phyloP scores from a whole-genome alignment of 371 early-diverging fungal species.

The Circinella minor region DNA sequence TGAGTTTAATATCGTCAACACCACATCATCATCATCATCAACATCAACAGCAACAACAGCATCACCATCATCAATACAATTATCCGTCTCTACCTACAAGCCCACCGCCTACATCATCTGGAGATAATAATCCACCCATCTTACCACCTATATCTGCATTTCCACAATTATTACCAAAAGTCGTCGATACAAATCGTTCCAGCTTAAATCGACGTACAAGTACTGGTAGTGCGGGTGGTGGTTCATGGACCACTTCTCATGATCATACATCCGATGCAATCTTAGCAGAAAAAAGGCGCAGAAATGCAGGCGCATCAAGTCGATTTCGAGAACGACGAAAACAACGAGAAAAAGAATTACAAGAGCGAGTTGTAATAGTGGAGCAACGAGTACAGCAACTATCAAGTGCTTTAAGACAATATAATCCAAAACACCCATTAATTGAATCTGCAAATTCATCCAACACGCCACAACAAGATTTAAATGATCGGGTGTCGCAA shows the following conservation, averaged over 20 bases:
- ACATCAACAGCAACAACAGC: background rate
- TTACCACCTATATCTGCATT: constrained; percentile 26
- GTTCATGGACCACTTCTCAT: constrained; percentile 8
- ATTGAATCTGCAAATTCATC: constrained; percentile 4
- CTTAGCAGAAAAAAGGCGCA: constrained; percentile 62
- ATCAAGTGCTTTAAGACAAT: constrained; percentile 36
- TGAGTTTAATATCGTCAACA: background rate
- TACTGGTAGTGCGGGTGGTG: background rate
- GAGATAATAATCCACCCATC: constrained; percentile 6
- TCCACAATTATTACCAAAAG: constrained; percentile 7
- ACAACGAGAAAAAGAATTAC: constrained; percentile 59
- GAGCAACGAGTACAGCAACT: constrained; percentile 52
- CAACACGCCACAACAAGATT: constrained; percentile 12
- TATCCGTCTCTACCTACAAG: background rate
- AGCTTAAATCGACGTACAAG: background rate
- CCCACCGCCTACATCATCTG: no score
- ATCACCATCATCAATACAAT: background rate
- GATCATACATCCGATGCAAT: constrained; percentile 39
- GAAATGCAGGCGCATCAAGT: constrained; percentile 63
- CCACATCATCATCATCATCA: background rate
- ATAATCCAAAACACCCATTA: constrained; percentile 34
- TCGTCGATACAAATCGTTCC: background rate
- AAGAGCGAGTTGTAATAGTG: constrained; percentile 51
- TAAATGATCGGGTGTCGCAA: constrained; percentile 44
- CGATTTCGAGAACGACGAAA: constrained; percentile 64